Base-by-base conservation (phyloP, 352 stramenopile species). In the Globisporangium uncinulatum region DNA sequence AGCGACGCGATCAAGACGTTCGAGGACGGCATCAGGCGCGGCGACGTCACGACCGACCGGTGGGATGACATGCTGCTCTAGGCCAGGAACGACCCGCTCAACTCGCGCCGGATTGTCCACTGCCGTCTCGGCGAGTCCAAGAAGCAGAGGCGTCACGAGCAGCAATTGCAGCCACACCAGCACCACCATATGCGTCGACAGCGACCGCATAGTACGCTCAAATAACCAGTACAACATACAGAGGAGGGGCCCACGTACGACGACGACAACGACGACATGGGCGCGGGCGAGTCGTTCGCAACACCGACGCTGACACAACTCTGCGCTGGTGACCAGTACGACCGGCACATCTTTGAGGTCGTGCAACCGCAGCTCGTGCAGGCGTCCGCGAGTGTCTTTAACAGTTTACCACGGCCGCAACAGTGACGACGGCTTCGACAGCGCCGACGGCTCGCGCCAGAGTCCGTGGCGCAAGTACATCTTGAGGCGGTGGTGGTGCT, bases 1-100 rank as follows among this genome's bases (percentile, higher is more conserved):
- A 85, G 71, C 39, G 70, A 90, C 42, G 78, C 90, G 52, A 87
- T 94, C 59, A 88, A 89, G 49, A 94, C 83, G 1, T 82, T 87
- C 45, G 83, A 95, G 57, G 83, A 95, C 41, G 77, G 74, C 46
- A 78, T 79, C 41, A 89, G 87, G 50, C 68, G 87, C 39, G 79
- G 80, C 8, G 81, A 91, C 66, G 76, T 93, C 6, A 91, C 81
- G 13, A 87, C 58, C 0, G 85, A 91, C 62, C 69, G 84, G 11
- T 92, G 82, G 82, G 88, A 87, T 17, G 84, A 94, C 58, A 46
- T 94, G 13, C 53, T 92, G 6, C 80, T 83, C 39, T 79, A 89
- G 55, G 80, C 78, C 31, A 76, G 89, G 63, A 85, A 67, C 17
- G 65, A 89, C 19, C 79, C 79, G 11, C 62, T 58, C 7, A 76